These are phyloP conservation scores for Penicillium sp. DNA, from an alignment of 2,329 filamentous ascomycete genomes.

Conservation along the genomic window DNA sequence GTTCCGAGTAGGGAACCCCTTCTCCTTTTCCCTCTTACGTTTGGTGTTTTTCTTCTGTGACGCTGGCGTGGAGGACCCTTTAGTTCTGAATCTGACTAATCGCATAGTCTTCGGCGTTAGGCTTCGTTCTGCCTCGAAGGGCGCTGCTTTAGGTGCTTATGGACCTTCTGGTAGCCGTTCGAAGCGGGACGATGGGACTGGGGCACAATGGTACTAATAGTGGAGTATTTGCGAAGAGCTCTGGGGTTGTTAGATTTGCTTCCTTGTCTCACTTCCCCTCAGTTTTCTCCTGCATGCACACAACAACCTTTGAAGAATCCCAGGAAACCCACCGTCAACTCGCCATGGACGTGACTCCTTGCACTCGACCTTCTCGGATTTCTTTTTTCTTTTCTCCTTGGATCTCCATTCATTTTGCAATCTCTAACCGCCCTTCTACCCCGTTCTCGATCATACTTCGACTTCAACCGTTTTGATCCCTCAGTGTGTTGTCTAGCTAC, in stretches of 20 bases:
- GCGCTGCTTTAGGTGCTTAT: slow-evolving; percentile 55
- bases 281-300: slow-evolving; percentile 29
- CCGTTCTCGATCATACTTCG: slow-evolving; percentile 36
- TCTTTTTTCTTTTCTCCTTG: slow-evolving; percentile 31
- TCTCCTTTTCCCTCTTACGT: slow-evolving; percentile 72
- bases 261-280: slow-evolving; percentile 13
- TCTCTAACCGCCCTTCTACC: slow-evolving; percentile 35
- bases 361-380: slow-evolving; percentile 33
- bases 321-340: slow-evolving; percentile 27
- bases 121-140: slow-evolving; percentile 80
- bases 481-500: slow-evolving; percentile 22
- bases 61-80: slow-evolving; percentile 69
- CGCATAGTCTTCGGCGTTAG: slow-evolving; percentile 79
- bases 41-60: slow-evolving; percentile 71
- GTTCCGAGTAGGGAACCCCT: slow-evolving; percentile 81
- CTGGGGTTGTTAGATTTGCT: background rate
- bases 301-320: slow-evolving; percentile 29
- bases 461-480: slow-evolving; percentile 33
- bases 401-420: slow-evolving; percentile 37
- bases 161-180: slow-evolving; percentile 51
- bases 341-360: slow-evolving; percentile 28
- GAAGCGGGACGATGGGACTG: slow-evolving; percentile 56
- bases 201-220: slow-evolving; percentile 48
- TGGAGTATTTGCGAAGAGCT: slow-evolving; percentile 32
- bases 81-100: slow-evolving; percentile 77